These are phyloP conservation scores for Verticillium longisporum DNA, from an alignment of 2,329 filamentous ascomycete genomes.

Conservation along the genomic window DNA sequence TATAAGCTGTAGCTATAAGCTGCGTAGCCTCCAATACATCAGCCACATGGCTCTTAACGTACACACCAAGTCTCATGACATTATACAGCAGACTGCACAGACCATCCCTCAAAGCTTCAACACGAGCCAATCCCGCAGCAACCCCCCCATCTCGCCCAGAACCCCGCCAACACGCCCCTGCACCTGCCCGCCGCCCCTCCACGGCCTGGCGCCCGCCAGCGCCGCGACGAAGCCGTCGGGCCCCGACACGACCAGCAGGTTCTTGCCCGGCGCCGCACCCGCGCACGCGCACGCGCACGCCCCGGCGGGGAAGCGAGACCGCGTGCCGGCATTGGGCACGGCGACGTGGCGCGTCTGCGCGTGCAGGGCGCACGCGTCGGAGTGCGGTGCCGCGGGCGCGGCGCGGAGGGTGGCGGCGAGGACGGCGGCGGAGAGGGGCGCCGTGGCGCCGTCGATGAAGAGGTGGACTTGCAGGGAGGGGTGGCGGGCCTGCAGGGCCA, in stretches of 20 bases:
- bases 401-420: conserved; percentile 30
- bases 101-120: conserved; percentile 36
- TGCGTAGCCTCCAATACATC: too few species aligned
- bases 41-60: not conserved
- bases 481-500: conserved; percentile 51
- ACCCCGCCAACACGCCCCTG: conserved; percentile 71
- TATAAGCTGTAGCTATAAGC: too few species aligned
- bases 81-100: not conserved
- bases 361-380: conserved; percentile 15
- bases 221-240: conserved; percentile 83
- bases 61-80: not conserved
- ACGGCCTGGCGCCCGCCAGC: conserved; percentile 74
- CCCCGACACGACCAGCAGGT: conserved; percentile 77
- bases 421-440: conserved; percentile 50
- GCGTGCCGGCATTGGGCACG: conserved; percentile 8
- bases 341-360: conserved; percentile 16
- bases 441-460: conserved; percentile 71
- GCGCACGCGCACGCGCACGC: conserved; percentile 18
- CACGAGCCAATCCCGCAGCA: conserved; percentile 40
- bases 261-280: conserved; percentile 35
- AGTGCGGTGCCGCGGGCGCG: conserved; percentile 6
- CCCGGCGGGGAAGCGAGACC: not conserved
- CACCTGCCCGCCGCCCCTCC: conserved; percentile 63
- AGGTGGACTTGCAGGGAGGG: conserved; percentile 51
- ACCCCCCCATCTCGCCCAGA: conserved; percentile 45